Base-by-base conservation (phyloP, 345 rosid species). In the Trapa bicornis region DNA sequence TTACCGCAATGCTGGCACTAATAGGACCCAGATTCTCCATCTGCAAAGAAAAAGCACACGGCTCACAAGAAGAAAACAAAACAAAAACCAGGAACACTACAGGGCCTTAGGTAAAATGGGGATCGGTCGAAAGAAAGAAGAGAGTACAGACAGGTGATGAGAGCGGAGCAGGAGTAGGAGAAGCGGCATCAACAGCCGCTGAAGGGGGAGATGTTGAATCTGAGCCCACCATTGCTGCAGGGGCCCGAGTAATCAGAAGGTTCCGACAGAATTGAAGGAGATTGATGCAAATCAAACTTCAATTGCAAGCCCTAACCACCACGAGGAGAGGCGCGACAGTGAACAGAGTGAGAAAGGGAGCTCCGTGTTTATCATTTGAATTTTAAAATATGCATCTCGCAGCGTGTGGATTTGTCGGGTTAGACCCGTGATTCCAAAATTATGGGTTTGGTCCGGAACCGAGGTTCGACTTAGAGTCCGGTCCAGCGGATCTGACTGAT, bases 1-100 rank as follows among this genome's bases (percentile, higher is more conserved):
- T 1, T 83, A 93, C 97, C 68, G 77, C 77, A 56, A 93, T 80
- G 79, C 85, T 93, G 0, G 87, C 80, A 71, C 86, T 85, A 68
- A 86, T 64, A 5, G 87, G 92, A 45, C 83, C 76, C 14, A 67
- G n/a, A 63, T 72, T 84, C 73, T 89, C 92, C 74, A 89, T 89
- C 80, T 72, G 85, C 98, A 68, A 75, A 56, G 53, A 54, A 38
- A 72, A 54, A 22, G 17, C 43, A 64, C 1, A 48, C 39, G 15
- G 29, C 65, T 50, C 54, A 17, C 62, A 37, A n/a, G 38, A 43
- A 58, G 64, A 5, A 9, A 56, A 58, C 33, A 17, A 50, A 66
- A 4, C 22, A 43, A 37, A 17, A 48, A 37, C n/a, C 2, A 5
- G 53, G 9, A 15, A 47, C 36, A 35, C 13, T 8, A 47, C 35